Evolutionary conservation across 2,329 filamentous ascomycete genomes (phyloP).

Genomic region (Pseudogymnoascus sp.): DNA sequence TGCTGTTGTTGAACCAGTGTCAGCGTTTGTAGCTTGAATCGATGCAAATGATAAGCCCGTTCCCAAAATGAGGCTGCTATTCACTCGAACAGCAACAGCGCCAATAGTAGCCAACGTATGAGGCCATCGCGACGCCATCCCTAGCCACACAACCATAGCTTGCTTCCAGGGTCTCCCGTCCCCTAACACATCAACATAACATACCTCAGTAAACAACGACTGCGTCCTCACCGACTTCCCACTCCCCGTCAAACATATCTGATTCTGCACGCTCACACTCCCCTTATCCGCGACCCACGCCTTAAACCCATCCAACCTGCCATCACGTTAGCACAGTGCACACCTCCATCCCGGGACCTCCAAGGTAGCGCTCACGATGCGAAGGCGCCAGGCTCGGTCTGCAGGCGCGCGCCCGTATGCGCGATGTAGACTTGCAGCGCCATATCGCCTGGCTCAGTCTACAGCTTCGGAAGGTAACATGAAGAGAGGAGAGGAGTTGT

Average conservation of each 20-base stretch:
- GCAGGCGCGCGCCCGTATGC: conserved; percentile 82
- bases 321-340: conserved; percentile 18
- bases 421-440: conserved; percentile 85
- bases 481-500: background rate
- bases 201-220: conserved; percentile 71
- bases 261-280: conserved; percentile 66
- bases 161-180: background rate
- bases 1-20: conserved; percentile 42
- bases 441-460: conserved; percentile 49
- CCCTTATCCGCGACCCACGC: conserved; percentile 70
- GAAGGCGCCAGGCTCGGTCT: conserved; percentile 69
- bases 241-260: conserved; percentile 79
- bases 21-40: background rate
- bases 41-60: background rate
- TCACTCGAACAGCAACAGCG: background rate
- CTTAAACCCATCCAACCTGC: conserved; percentile 76
- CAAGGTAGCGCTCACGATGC: conserved; percentile 51
- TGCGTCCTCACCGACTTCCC: conserved; percentile 50
- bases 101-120: background rate
- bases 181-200: conserved; percentile 35
- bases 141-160: background rate
- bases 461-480: conserved; percentile 20
- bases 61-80: background rate
- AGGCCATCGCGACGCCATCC: background rate
- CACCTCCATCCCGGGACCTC: background rate